Evolutionary conservation across 2,329 filamentous ascomycete genomes (phyloP).

Genomic region (Pseudogymnoascus sp.): DNA sequence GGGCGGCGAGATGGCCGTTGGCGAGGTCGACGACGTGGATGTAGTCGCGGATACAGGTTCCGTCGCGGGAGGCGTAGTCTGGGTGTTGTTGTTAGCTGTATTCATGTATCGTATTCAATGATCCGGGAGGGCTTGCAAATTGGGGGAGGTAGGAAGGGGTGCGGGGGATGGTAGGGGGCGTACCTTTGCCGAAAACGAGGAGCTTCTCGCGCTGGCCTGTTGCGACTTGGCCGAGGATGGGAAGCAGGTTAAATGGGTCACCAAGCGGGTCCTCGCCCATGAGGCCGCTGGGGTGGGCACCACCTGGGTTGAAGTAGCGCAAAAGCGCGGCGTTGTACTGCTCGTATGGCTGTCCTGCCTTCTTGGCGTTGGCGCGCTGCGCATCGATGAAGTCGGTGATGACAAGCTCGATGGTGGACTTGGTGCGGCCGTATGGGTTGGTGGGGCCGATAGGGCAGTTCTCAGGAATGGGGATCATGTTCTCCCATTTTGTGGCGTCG

Average conservation of each 20-base stretch:
- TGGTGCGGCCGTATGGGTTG: constrained; percentile 96
- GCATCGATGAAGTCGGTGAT: constrained; percentile 88
- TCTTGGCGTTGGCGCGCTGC: constrained; percentile 74
- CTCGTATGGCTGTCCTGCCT: constrained; percentile 67
- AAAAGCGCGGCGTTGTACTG: constrained; percentile 91
- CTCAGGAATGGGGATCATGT: constrained; percentile 99
- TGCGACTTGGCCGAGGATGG: constrained; percentile 88
- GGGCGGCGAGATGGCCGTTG: constrained; percentile 75
- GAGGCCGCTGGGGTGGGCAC: constrained; percentile 87
- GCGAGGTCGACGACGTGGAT: constrained; percentile 93
- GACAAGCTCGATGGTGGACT: constrained; percentile 83
- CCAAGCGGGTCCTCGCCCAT: constrained; percentile 98
- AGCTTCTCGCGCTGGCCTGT: constrained; percentile 93
- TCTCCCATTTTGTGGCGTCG: constrained; percentile 87
- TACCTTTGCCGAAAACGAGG: constrained; percentile 87
- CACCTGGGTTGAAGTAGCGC: constrained; percentile 96
- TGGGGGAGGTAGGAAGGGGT: too few relatives aligned
- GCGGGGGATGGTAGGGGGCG: constrained; percentile 27
- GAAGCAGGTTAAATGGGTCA: constrained; percentile 90
- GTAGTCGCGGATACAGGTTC: constrained; percentile 94
- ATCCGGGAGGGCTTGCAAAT: neutral
- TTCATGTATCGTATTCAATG: constrained; percentile 4
- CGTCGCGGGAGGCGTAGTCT: constrained; percentile 89
- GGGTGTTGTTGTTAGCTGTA: constrained; percentile 12
- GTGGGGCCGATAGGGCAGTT: constrained; percentile 92